Percentiles rank a stretch among this genome's conserved stretches.
phyloP scores from a whole-genome alignment of 2,329 filamentous ascomycete species.

The Amauroascus niger region DNA sequence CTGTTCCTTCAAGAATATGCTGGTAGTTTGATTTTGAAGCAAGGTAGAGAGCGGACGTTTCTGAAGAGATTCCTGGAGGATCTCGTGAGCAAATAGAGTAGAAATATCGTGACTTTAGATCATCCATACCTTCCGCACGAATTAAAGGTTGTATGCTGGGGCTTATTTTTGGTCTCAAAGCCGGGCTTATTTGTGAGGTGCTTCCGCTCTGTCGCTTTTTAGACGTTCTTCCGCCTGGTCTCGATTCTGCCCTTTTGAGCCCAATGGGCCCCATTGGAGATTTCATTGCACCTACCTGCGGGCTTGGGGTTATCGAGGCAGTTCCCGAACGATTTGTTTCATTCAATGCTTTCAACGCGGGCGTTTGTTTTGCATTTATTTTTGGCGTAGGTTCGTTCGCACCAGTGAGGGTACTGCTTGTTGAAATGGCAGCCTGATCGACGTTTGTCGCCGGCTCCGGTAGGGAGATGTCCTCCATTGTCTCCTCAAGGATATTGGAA shows the following conservation, averaged over 20 bases:
- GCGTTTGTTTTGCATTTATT: constrained; percentile 57
- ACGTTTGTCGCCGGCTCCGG: constrained; percentile 59
- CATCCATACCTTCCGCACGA: constrained; percentile 53
- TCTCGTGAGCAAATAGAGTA: background rate
- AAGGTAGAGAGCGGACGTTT: constrained; percentile 62
- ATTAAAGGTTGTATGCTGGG: constrained; percentile 88
- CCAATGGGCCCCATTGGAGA: constrained; percentile 40
- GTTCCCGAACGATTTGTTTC: constrained; percentile 25
- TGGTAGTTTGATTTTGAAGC: constrained; percentile 97
- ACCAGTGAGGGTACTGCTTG: constrained; percentile 37
- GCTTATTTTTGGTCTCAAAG: constrained; percentile 78
- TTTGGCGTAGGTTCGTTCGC: constrained; percentile 46
- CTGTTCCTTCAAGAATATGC: constrained; percentile 88
- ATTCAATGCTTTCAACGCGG: constrained; percentile 23
- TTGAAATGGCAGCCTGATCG: constrained; percentile 37
- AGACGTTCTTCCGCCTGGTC: constrained; percentile 42
- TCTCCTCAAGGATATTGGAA: constrained; percentile 42
- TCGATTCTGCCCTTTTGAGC: constrained; percentile 41
- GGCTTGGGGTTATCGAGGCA: constrained; percentile 42
- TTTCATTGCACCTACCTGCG: constrained; percentile 44
- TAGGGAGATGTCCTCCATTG: constrained; percentile 58
- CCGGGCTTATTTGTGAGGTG: constrained; percentile 73
- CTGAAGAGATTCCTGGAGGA: constrained; percentile 41
- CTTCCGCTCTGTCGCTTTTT: constrained; percentile 63
- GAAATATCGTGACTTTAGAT: background rate